Evolutionary conservation across 2,329 filamentous ascomycete genomes (phyloP).

Genomic region (Talaromyces amestolkiae): DNA sequence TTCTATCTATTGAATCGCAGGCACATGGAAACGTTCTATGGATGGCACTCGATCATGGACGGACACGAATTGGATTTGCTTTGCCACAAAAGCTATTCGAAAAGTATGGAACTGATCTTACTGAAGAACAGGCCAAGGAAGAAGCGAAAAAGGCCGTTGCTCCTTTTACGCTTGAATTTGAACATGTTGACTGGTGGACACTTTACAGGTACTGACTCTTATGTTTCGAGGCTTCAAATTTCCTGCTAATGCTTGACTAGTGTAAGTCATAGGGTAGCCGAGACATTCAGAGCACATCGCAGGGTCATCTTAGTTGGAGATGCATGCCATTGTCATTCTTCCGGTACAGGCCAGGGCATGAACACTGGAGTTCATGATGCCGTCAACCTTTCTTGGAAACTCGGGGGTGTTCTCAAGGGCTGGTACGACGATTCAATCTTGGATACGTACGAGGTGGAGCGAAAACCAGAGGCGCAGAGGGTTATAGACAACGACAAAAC

Average conservation of each 20-base stretch:
- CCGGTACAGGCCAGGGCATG: neutral
- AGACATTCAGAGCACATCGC: neutral
- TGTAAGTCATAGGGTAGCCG: constrained; percentile 1
- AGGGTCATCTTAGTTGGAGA: constrained; percentile 1
- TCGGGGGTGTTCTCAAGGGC: neutral
- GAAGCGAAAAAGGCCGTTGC: neutral
- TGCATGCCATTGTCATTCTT: constrained; percentile 4
- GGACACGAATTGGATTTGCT: neutral
- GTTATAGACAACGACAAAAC: constrained; percentile 4
- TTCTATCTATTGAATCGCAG: neutral
- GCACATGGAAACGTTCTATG: constrained; percentile 1
- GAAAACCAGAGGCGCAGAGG: neutral
- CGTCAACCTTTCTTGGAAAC: constrained; percentile 4
- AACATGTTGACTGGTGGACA: constrained; percentile 5
- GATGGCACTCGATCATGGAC: neutral
- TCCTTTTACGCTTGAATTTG: constrained; percentile 5
- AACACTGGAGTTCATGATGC: constrained; percentile 1
- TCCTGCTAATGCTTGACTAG: neutral
- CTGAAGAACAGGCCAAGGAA: constrained; percentile 1
- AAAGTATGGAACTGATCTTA: neutral
- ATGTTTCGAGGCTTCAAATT: neutral
- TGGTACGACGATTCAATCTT: constrained; percentile 1
- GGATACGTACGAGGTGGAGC: neutral
- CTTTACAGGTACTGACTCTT: neutral
- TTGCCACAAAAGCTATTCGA: neutral